These are phyloP conservation scores for Aspergillus thermomutatus DNA, from an alignment of 2,329 filamentous ascomycete species.

Conservation along the genomic window DNA sequence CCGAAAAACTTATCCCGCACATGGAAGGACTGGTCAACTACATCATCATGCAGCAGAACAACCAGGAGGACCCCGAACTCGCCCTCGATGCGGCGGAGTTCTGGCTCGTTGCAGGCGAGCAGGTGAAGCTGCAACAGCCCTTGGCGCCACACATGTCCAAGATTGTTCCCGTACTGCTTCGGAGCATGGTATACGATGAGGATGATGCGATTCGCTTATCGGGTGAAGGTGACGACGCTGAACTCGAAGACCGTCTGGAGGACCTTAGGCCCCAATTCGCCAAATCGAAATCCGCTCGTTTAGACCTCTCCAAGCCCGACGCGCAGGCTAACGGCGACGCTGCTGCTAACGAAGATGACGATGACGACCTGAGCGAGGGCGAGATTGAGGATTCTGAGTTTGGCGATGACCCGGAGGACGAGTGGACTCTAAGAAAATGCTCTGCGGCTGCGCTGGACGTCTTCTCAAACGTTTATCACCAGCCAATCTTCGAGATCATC, in stretches of 20 bases:
- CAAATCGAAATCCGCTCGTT: slow-evolving; percentile 61
- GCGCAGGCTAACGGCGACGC: slow-evolving; percentile 38
- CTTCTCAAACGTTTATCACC: slow-evolving; percentile 85
- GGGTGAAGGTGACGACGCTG: slow-evolving; percentile 81
- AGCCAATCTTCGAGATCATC: slow-evolving; percentile 84
- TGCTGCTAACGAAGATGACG: slow-evolving; percentile 54
- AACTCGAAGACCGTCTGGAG: slow-evolving; percentile 82
- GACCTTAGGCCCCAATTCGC: slow-evolving; percentile 94
- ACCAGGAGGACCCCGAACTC: slow-evolving; percentile 76
- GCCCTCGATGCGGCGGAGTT: slow-evolving; percentile 96
- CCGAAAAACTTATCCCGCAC: slow-evolving; percentile 86
- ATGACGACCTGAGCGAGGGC: slow-evolving; percentile 80
- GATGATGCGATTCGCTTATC: slow-evolving; percentile 87
- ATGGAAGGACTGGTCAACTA: slow-evolving; percentile 87
- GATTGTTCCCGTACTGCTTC: slow-evolving; percentile 84
- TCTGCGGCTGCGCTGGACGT: slow-evolving; percentile 93
- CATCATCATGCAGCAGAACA: slow-evolving; percentile 83
- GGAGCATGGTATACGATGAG: slow-evolving; percentile 94
- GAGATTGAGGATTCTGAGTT: slow-evolving; percentile 77
- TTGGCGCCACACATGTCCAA: slow-evolving; percentile 75
- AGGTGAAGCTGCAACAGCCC: slow-evolving; percentile 71
- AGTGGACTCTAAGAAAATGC: slow-evolving; percentile 95
- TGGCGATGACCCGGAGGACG: slow-evolving; percentile 74
- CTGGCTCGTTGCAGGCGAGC: slow-evolving; percentile 91
- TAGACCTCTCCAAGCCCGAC: slow-evolving; percentile 50